phyloP scores from a whole-genome alignment of 2,329 filamentous ascomycete genomes.

The Phialophora macrospora region DNA sequence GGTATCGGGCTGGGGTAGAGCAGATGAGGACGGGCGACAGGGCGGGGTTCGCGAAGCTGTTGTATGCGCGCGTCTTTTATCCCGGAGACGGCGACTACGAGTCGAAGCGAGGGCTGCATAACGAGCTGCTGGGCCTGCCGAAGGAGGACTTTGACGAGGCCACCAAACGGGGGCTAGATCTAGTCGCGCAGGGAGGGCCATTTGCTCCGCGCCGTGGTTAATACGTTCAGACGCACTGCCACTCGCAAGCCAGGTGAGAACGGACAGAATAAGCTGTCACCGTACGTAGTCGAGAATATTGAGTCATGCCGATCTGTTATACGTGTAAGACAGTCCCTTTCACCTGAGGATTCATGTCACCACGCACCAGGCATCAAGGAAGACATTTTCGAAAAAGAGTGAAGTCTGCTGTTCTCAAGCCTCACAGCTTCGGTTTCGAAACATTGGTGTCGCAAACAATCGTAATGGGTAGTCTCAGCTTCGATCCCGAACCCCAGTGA shows the following conservation, averaged over 20 bases:
- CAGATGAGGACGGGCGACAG: constrained; percentile 47
- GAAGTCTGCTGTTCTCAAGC: too few relatives aligned
- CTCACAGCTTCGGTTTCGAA: too few relatives aligned
- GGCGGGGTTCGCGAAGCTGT: constrained; percentile 53
- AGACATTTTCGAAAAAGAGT: too few relatives aligned
- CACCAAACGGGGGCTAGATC: constrained; percentile 48
- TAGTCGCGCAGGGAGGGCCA: constrained; percentile 19
- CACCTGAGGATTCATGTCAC: too few relatives aligned
- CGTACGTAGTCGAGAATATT: not conserved
- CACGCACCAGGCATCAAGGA: too few relatives aligned
- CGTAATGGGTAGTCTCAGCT: not conserved
- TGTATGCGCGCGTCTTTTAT: constrained; percentile 64
- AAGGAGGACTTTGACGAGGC: constrained; percentile 40
- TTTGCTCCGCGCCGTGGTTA: constrained; percentile 7
- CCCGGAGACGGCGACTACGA: constrained; percentile 47
- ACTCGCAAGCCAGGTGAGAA: too few relatives aligned
- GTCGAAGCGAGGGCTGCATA: constrained; percentile 26
- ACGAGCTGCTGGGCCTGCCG: constrained; percentile 37
- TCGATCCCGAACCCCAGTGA: not conserved
- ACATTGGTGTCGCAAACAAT: too few relatives aligned
- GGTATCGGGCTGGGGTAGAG: constrained; percentile 55
- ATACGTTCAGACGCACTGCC: not conserved
- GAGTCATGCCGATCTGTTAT: not conserved
- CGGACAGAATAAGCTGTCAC: too few relatives aligned
- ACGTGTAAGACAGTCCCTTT: not conserved